Evolutionary conservation across 1,139 yeast species (phyloP).

Genomic region (Yamadazyma blattariae): DNA sequence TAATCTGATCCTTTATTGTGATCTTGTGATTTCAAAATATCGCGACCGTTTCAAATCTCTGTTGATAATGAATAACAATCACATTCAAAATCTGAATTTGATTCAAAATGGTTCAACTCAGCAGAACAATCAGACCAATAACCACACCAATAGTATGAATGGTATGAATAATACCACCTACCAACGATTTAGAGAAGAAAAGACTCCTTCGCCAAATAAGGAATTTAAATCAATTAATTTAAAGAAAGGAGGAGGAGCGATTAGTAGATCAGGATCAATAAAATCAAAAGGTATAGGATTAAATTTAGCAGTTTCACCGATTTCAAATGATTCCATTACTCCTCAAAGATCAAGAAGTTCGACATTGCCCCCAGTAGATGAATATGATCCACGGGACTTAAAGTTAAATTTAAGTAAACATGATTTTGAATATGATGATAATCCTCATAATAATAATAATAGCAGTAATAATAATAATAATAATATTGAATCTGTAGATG

Average conservation of each 20-base stretch:
- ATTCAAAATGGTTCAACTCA: too few relatives aligned
- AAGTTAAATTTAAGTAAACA: too few relatives aligned
- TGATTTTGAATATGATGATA: too few relatives aligned
- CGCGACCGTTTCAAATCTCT: too few relatives aligned
- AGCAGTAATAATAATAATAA: background rate
- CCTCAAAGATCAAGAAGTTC: conserved; percentile 6
- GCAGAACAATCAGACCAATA: too few relatives aligned
- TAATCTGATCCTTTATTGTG: too few relatives aligned
- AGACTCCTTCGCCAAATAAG: conserved; percentile 9
- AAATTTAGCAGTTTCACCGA: conserved; percentile 32
- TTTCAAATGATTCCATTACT: conserved; percentile 6
- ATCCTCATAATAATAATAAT: background rate
- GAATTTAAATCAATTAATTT: conserved; percentile 7
- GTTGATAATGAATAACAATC: background rate
- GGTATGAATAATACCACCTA: too few relatives aligned
- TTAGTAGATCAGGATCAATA: conserved; percentile 9
- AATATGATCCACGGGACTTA: too few relatives aligned
- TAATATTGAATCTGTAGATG: background rate
- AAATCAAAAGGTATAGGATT: conserved; percentile 29
- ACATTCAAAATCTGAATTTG: too few relatives aligned
- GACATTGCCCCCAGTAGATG: background rate
- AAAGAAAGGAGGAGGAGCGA: conserved; percentile 4
- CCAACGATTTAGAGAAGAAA: background rate
- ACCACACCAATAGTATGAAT: too few relatives aligned
- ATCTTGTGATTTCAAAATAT: too few relatives aligned